phyloP scores from a whole-genome alignment of 2,329 filamentous ascomycete species.

The Ceratocystis variospora region DNA sequence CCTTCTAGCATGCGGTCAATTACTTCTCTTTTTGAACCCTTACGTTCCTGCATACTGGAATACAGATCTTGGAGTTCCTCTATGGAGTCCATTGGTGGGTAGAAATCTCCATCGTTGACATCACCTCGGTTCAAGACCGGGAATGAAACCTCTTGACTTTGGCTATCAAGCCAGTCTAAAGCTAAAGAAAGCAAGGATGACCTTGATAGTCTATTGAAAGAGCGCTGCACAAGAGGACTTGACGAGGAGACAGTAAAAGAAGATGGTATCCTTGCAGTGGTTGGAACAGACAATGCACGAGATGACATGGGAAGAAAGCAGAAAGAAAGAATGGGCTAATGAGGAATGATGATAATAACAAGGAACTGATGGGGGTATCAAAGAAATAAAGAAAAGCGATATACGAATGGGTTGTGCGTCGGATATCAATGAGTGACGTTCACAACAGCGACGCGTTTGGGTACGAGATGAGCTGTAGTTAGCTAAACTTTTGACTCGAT shows the following conservation, averaged over 20 bases:
- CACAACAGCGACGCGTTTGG: background rate
- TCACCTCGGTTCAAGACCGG: conserved; percentile 34
- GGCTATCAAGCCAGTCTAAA: conserved; percentile 62
- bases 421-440: conserved; percentile 1
- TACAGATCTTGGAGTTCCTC: conserved; percentile 56
- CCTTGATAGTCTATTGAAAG: conserved; percentile 56
- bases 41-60: conserved; percentile 42
- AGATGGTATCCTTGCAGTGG: conserved; percentile 57
- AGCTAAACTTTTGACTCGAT: background rate
- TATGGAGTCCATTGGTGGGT: conserved; percentile 51
- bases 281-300: conserved; percentile 47
- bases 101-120: conserved; percentile 47
- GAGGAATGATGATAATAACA: background rate
- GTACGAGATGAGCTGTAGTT: background rate
- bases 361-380: background rate
- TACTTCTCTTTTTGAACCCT: conserved; percentile 49
- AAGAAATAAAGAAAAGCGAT: background rate
- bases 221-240: conserved; percentile 50
- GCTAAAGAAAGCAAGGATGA: conserved; percentile 57
- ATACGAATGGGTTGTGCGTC: background rate
- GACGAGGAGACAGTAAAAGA: conserved; percentile 52
- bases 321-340: background rate
- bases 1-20: conserved; percentile 50
- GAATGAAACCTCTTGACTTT: conserved; percentile 43
- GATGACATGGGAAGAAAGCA: background rate